Base-by-base conservation (phyloP, 2,329 filamentous ascomycete genomes). In the Paracorniculantispora psalliotae region DNA sequence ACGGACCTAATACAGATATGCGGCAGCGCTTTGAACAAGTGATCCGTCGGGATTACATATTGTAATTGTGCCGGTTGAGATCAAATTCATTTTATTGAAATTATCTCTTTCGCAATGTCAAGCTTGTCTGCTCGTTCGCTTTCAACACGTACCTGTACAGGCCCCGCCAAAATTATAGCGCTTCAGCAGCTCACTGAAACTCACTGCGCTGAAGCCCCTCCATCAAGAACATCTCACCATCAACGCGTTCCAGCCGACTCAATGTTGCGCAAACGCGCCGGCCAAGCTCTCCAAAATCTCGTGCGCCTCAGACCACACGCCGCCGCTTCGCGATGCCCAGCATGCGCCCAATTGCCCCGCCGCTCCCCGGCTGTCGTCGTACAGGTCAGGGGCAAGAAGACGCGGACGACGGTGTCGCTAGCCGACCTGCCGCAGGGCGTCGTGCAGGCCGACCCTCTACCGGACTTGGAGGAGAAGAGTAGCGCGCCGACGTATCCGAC, bases 401-500 rank as follows among this genome's bases (percentile, higher is more conserved):
- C 80, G 5, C 80, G 70, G 67, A 78, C 80, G 2, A 79, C 78
- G 1, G 64, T 86, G 64, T 81, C 73, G 61, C 73, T 86, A 4
- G 77, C 80, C 10, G 83, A 86, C 53, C 73, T 87, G 33, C 82
- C 83, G 5, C 82, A 85, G 66, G 83, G 81, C 23, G 65, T 75
- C 28, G 70, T 80, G 41, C 61, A 63, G 21, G 28, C 41, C 4
- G 57, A 61, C 15, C 69, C 74, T 30, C 59, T 75, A 15, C 63
- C 65, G 28, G 49, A 44, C n/a, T n/a, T n/a, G 6, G 59, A 67
- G 39, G 63, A 78, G 61, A 76, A 82, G 26, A 72, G 77, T 26
- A 71, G 77, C 57, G 75, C 66, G 17, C 81, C 83, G 17, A 69
- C 76, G 5, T 97, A 97, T 72, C 92, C 94, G 17, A 89, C 91